Percentiles rank a stretch among this genome's conserved stretches.
Evolutionary conservation across 176 grass and related monocot genomes (phyloP).

Genomic region (Neostapfia colusana): DNA sequence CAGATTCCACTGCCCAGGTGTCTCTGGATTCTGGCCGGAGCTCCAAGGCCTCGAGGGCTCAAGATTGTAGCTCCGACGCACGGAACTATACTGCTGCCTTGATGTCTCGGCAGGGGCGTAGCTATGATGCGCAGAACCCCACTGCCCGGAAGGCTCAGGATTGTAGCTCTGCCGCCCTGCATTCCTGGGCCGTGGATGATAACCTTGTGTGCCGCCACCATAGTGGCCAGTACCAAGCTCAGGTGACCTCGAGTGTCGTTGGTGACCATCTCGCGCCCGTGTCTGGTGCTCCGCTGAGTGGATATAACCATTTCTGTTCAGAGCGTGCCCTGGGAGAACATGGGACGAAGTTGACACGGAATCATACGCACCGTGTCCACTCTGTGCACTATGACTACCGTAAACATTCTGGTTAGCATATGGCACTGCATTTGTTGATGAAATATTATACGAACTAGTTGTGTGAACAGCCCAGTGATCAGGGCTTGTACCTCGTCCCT

Average conservation of each 20-base stretch:
- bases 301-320: constrained; percentile 38
- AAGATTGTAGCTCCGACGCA: not conserved
- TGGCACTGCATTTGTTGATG: constrained; percentile 1
- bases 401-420: constrained; percentile 49
- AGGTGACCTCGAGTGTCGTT: constrained; percentile 31
- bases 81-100: constrained; percentile 22
- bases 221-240: constrained; percentile 44
- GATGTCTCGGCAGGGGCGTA: constrained; percentile 35
- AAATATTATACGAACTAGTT: constrained; percentile 34
- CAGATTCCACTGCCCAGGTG: constrained; percentile 22
- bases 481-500: constrained; percentile 27
- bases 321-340: constrained; percentile 6
- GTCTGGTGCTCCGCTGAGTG: not conserved
- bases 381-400: constrained; percentile 24
- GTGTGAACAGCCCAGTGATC: constrained; percentile 31
- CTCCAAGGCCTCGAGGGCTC: constrained; percentile 22
- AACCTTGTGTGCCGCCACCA: not conserved
- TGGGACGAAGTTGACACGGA: constrained; percentile 5
- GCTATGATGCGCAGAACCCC: not conserved
- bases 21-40: constrained; percentile 26
- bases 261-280: not conserved
- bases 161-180: constrained; percentile 25
- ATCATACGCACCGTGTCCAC: constrained; percentile 32
- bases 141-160: constrained; percentile 15
- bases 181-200: constrained; percentile 5